Conservation (phyloP, 2,329 filamentous ascomycete genomes). For the Colletotrichum kahawae region DNA sequence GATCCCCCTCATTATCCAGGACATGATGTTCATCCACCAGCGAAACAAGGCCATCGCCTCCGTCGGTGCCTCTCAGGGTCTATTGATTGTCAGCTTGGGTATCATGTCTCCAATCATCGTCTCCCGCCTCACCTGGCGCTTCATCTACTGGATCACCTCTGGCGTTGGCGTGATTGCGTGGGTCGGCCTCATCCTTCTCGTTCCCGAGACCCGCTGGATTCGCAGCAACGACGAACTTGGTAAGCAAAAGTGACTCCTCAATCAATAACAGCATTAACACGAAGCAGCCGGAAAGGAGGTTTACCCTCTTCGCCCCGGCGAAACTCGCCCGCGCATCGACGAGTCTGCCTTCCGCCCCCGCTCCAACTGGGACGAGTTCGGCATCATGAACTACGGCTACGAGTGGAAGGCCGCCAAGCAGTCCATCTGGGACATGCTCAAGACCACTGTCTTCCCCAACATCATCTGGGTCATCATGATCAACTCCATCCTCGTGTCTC, state of each 20-base stretch:
- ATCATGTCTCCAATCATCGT: constrained; percentile 34
- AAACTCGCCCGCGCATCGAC: constrained; percentile 22
- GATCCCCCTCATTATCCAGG: constrained; percentile 42
- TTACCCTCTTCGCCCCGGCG: constrained; percentile 20
- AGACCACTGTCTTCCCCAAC: constrained; percentile 38
- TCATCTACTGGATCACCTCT: constrained; percentile 38
- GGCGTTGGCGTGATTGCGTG: constrained; percentile 34
- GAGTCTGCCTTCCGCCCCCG: constrained; percentile 25
- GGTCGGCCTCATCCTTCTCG: constrained; percentile 35
- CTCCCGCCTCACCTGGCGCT: constrained; percentile 36
- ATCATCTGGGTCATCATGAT: constrained; percentile 37
- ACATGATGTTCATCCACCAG: constrained; percentile 43
- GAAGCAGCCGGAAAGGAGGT: constrained; percentile 21
- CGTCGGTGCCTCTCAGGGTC: constrained; percentile 32
- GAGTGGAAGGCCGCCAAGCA: constrained; percentile 28
- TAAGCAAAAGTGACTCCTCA: background rate
- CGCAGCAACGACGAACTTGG: constrained; percentile 35
- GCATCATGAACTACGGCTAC: constrained; percentile 34
- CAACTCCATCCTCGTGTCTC: constrained; percentile 35
- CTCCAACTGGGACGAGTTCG: constrained; percentile 35
- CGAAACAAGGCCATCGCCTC: constrained; percentile 37
- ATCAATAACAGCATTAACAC: background rate
- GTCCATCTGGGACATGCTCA: constrained; percentile 33
- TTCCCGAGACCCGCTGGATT: constrained; percentile 41
- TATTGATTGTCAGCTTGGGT: constrained; percentile 34